Conservation (phyloP, 176 grass and related monocot genomes). For the Leersia perrieri region DNA sequence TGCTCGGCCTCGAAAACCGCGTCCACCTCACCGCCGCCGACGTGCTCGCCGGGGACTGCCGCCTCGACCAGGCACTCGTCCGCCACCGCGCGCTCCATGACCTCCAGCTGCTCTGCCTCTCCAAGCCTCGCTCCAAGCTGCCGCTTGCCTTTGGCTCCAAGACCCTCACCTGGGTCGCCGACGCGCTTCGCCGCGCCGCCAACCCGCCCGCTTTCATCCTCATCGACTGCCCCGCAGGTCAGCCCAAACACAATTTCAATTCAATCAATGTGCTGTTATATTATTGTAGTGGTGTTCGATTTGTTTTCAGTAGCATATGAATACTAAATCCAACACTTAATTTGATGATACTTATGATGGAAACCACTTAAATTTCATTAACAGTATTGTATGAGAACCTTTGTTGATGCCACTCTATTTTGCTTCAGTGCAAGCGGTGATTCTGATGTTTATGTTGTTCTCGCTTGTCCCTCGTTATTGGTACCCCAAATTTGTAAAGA, state of each 20-base stretch:
- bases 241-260: background rate
- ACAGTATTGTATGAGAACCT: too few relatives aligned
- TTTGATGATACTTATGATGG: background rate
- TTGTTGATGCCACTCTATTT: background rate
- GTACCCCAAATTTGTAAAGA: background rate
- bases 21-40: constrained; percentile 89
- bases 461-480: background rate
- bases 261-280: too few relatives aligned
- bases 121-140: constrained; percentile 91
- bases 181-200: constrained; percentile 52
- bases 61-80: constrained; percentile 90
- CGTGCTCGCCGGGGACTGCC: constrained; percentile 89
- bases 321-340: too few relatives aligned
- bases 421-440: background rate
- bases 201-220: constrained; percentile 63
- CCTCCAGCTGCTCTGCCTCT: constrained; percentile 90
- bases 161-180: constrained; percentile 85
- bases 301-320: background rate
- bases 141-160: constrained; percentile 91
- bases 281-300: background rate
- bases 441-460: background rate
- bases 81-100: constrained; percentile 78
- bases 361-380: too few relatives aligned
- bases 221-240: constrained; percentile 74
- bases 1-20: constrained; percentile 91